Evolutionary conservation across 164 flowering plant species (phyloP), one percentile per base, ranked within the genome.

Genomic region (Akebia trifoliata): DNA sequence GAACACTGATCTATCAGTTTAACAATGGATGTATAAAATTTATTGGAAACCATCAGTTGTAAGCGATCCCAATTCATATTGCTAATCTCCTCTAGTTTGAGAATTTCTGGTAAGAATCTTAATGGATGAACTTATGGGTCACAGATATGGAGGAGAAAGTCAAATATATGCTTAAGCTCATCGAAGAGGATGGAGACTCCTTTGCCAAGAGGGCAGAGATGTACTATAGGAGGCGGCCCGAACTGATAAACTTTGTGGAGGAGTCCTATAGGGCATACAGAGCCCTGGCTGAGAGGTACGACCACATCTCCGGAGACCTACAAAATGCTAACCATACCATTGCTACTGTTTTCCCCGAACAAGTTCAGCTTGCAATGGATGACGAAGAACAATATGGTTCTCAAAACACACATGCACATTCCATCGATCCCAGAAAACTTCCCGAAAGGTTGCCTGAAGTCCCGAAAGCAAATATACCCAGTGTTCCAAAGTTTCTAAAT

Each of bases 91-190:
- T 20, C 2, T 26, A 40, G 45, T 49, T 28, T 29, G 4, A 51
- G 42, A 59, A 35, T 48, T 59, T 50, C 17, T 56, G 21, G 7
- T 17, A 38, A 38, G 17, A 10, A 46, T 11, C 30, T 46, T 15
- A 47, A 36, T 21, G 38, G 15, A 20, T 24, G 24, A 14, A 43
- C 25, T n/a, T n/a, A n/a, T n/a, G 14, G 14, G 34, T 43, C 54
- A 39, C 78, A 87, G 97, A 90, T 72, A 81, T 90, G 93, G 94
- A 87, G 61, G 92, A 82, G 40, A 90, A 82, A 67, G 90, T 90
- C 36, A 58, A 65, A 11, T 31, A 43, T 45, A 80, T 76, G 67
- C 79, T 90, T n/a, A 66, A 62, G 56, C 81, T 91, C 72, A 74
- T 91, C 4, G 84, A 84, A 12, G 80, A 81, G 35, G 90, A 84